Evolutionary conservation across 108 stramenopile genomes (phyloP).

Genomic region (Nitzschia sp.): DNA sequence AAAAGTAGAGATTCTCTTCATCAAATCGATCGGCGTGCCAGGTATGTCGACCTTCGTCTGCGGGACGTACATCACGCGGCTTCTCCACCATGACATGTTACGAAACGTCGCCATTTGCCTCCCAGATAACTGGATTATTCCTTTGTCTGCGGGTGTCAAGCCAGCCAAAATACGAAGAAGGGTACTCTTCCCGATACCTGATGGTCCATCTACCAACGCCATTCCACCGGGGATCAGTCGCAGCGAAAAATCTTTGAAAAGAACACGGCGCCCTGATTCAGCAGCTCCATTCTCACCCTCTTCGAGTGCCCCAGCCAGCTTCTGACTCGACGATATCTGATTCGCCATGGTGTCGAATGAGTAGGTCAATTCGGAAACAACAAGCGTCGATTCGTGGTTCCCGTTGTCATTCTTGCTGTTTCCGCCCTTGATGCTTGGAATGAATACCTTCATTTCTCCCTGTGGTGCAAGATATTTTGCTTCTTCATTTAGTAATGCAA

Average conservation of each 20-base stretch:
- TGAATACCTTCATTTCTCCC: neutral
- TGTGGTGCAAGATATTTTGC: constrained; percentile 1
- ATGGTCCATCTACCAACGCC: constrained; percentile 43
- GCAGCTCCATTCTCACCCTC: constrained; percentile 6
- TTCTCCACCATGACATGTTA: constrained; percentile 55
- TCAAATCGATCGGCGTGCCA: constrained; percentile 58
- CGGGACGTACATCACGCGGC: constrained; percentile 75
- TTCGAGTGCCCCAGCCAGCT: too few species aligned
- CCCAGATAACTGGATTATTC: constrained; percentile 19
- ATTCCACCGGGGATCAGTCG: constrained; percentile 18
- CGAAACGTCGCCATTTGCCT: neutral
- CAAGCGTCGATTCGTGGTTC: too few species aligned
- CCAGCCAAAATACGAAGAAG: constrained; percentile 73
- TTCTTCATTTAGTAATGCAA: neutral
- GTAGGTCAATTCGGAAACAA: neutral
- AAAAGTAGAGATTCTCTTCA: constrained; percentile 30
- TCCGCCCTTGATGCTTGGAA: neutral
- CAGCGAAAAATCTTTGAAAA: constrained; percentile 38
- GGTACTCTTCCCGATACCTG: constrained; percentile 79
- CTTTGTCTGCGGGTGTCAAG: constrained; percentile 39
- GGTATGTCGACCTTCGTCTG: constrained; percentile 74
- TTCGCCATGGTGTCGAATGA: constrained; percentile 14
- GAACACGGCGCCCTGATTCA: constrained; percentile 1
- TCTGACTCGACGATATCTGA: too few species aligned
- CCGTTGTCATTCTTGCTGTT: neutral